A percentile compares a stretch with the other conserved stretches of the same genome.
Conservation (phyloP, 169 alveolate species). For the Plasmodium malariae region DNA sequence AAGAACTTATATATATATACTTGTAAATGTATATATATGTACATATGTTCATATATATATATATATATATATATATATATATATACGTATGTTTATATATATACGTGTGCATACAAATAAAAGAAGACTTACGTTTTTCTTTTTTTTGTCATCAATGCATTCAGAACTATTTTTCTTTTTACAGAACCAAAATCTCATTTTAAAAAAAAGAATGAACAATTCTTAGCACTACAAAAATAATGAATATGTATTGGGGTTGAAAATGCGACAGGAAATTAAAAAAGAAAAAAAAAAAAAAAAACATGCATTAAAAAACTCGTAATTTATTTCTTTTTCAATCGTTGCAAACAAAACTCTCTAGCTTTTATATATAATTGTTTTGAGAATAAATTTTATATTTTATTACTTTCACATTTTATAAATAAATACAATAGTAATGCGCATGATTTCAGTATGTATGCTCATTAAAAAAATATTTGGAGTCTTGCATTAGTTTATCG, state of each 20-base stretch:
- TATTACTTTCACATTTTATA: neutral
- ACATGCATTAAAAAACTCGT: conserved; percentile 19
- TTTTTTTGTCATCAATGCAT: conserved; percentile 33
- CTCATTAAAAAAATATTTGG: neutral
- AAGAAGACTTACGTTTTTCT: conserved; percentile 51
- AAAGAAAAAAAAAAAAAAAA: neutral
- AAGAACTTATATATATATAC: neutral
- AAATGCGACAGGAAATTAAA: neutral
- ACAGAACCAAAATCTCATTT: conserved; percentile 75
- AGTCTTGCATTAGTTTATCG: conserved; percentile 1
- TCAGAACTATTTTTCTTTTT: conserved; percentile 74
- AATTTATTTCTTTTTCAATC: neutral
- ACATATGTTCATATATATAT: neutral
- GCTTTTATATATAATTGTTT: conserved; percentile 15
- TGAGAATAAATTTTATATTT: conserved; percentile 26
- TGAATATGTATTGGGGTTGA: neutral
- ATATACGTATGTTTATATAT: neutral
- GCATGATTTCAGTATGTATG: conserved; percentile 2
- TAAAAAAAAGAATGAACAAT: conserved; percentile 9
- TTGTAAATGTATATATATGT: neutral
- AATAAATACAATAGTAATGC: neutral
- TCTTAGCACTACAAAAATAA: neutral
- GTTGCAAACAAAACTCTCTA: neutral
- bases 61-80: neutral
- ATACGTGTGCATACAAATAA: neutral